These are phyloP conservation scores for Tetragonia tetragonoides DNA, from an alignment of 148 eudicot species.

Conservation along the genomic window DNA sequence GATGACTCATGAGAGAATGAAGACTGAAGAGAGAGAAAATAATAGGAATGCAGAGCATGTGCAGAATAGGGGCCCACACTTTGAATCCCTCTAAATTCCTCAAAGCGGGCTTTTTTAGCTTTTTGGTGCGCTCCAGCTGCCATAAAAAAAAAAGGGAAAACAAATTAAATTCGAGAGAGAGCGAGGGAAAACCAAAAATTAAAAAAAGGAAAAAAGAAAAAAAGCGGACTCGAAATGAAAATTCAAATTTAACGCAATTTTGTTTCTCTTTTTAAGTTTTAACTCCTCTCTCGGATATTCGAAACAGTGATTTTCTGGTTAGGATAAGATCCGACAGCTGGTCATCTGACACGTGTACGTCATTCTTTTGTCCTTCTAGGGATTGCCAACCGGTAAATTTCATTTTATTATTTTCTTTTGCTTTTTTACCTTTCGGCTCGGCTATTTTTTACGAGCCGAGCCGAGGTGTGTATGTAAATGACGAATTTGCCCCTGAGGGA, in stretches of 20 bases:
- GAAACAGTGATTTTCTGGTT: conserved; percentile 29
- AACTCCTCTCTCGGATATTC: background rate
- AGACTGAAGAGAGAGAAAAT: background rate
- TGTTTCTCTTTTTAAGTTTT: too few species aligned
- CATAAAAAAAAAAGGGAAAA: background rate
- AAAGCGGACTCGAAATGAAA: conserved; percentile 48
- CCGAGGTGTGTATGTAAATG: background rate
- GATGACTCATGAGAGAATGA: background rate
- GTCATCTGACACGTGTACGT: conserved; percentile 47
- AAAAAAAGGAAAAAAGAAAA: background rate
- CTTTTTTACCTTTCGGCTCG: too few species aligned
- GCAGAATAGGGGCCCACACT: conserved; percentile 25
- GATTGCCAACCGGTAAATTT: conserved; percentile 6
- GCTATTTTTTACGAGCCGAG: background rate
- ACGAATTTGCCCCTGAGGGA: conserved; percentile 20
- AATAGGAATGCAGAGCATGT: conserved; percentile 21
- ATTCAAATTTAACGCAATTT: conserved; percentile 38
- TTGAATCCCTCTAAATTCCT: conserved; percentile 13
- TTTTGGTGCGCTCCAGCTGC: conserved; percentile 48
- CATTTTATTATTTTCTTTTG: background rate
- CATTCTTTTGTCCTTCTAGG: conserved; percentile 29
- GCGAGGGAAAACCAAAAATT: background rate
- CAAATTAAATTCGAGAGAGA: background rate
- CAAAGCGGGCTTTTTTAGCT: conserved; percentile 16
- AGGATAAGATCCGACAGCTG: conserved; percentile 62